These are phyloP conservation scores for Podospora bellae-mahoneyi DNA, from an alignment of 495 filamentous ascomycete species.

Conservation along the genomic window DNA sequence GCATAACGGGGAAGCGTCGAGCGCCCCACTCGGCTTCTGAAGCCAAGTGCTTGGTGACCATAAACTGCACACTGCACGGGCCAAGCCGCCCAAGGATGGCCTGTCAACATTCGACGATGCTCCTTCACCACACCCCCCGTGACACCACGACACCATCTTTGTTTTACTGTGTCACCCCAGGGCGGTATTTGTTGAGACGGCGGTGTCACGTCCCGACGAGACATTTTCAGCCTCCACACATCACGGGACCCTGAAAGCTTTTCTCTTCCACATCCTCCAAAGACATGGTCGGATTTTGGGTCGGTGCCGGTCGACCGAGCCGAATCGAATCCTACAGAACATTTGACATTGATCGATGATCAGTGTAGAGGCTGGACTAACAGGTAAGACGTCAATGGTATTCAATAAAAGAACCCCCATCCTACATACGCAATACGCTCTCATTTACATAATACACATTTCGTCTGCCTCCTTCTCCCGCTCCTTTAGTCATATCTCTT, in stretches of 20 bases:
- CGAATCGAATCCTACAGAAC: not conserved
- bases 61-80: slow-evolving; percentile 1
- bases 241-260: slow-evolving; percentile 1
- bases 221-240: not conserved
- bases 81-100: slow-evolving; percentile 4
- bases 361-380: no score
- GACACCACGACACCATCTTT: not conserved
- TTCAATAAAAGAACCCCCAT: not conserved
- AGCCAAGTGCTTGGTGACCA: slow-evolving; percentile 6
- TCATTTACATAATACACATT: not conserved
- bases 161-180: not conserved
- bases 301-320: slow-evolving; percentile 1
- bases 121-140: not conserved
- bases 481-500: slow-evolving; percentile 58
- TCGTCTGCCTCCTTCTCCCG: slow-evolving; percentile 26
- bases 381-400: not conserved
- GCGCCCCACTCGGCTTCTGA: not conserved
- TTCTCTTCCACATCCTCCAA: not conserved
- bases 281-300: not conserved
- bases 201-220: not conserved
- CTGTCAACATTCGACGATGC: not conserved
- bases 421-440: not conserved
- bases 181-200: slow-evolving; percentile 1
- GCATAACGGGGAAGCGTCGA: not conserved
- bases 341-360: no score